Evolutionary conservation across 106 monocot species (phyloP), one percentile per base, ranked within the genome.

Genomic region (Narthecium ossifragum): DNA sequence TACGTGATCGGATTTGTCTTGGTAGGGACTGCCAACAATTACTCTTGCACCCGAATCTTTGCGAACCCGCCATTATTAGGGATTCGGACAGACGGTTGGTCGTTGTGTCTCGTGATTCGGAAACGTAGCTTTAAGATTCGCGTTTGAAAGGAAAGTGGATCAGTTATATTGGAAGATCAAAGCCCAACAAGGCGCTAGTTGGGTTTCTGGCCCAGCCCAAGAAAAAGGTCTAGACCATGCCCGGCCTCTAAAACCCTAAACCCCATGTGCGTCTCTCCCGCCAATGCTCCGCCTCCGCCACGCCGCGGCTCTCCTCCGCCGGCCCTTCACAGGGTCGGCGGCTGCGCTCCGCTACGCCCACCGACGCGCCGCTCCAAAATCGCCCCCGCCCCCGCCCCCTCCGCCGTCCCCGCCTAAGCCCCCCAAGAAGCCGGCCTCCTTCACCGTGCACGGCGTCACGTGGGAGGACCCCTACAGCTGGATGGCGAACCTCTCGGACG

Each of bases 391-490:
- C 0, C 78, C 70, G 1, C 72, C 80, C 4, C 80, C 90, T 6
- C 81, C 96, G 4, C 80, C 86, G 3, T 36, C 73, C 9, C 86
- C 86, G 8, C 90, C 86, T 27, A 64, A 64, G 18, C 96, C 96
- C 4, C 92, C 87, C 30, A 80, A 87, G 73, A 86, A 84, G 54
- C 86, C 90, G 4, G 70, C 57, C 9, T 73, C 87, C 12, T 61
- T 81, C 69, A 76, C 87, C 59, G 38, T 88, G 51, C 91, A 91
- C 64, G 87, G 82, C 26, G 48, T 76, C 55, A 80, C 83, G 18
- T 88, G 86, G 78, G 63, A 79, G 38, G 98, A 98, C 49, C 69
- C 91, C 48, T 98, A 98, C 77, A 77, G 78, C 67, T 91, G 98
- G 98, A 98, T 98, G 98, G 71, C 84, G 8, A 58, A 84, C 71